A percentile compares a stretch with the other conserved stretches of the same genome.
These are phyloP conservation scores for Hypoxylon subgilvum DNA, from an alignment of 495 filamentous ascomycete genomes.

Conservation along the genomic window DNA sequence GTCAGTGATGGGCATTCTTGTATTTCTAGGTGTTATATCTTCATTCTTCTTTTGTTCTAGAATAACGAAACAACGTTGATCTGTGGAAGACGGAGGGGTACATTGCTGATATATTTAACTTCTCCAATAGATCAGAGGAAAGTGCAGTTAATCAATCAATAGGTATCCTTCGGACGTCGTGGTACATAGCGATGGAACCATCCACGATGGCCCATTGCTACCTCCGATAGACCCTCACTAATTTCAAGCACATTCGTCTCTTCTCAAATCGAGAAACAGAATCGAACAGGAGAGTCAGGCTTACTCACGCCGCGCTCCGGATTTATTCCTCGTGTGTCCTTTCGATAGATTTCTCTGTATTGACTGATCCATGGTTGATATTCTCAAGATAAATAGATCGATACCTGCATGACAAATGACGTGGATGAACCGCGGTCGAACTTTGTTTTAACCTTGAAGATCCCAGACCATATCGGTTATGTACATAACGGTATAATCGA, in stretches of 20 bases:
- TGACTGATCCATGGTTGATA: slow-evolving; percentile 43
- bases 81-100: slow-evolving; percentile 8
- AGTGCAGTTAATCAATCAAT: slow-evolving; percentile 5
- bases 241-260: neutral
- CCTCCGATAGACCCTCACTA: neutral
- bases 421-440: no score
- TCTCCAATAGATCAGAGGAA: slow-evolving; percentile 10
- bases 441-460: no score
- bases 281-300: neutral
- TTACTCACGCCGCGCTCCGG: slow-evolving; percentile 48
- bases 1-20: slow-evolving; percentile 35
- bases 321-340: slow-evolving; percentile 49
- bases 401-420: no score
- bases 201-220: neutral
- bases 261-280: neutral
- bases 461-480: no score
- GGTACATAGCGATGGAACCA: neutral
- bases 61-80: neutral
- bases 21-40: neutral
- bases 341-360: slow-evolving; percentile 24
- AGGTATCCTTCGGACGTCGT: no score
- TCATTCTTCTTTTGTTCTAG: neutral
- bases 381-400: no score
- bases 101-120: neutral
- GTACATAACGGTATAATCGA: no score